A percentile compares a stretch with the other conserved stretches of the same genome.
Conservation (phyloP, 2,329 filamentous ascomycete species). For the Colletotrichum eleusines region DNA sequence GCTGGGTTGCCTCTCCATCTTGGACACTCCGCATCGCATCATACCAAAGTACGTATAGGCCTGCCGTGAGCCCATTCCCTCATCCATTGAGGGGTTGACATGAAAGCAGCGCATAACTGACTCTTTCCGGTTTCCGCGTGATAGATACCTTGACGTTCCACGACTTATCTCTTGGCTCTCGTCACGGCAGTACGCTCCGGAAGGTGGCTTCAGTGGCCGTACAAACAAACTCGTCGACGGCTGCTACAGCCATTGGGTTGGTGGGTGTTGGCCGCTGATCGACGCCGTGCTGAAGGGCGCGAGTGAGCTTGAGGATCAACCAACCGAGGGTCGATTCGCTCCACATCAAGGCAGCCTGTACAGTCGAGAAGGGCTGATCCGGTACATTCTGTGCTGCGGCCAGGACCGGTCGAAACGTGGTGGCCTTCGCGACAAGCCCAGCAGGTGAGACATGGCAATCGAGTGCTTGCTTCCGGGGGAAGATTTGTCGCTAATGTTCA, state of each 20-base stretch:
- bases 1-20: slow-evolving; percentile 86
- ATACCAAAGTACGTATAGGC: slow-evolving; percentile 73
- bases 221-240: slow-evolving; percentile 99
- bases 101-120: slow-evolving; percentile 49
- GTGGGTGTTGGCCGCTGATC: slow-evolving; percentile 91
- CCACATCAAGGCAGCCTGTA: slow-evolving; percentile 67
- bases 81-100: slow-evolving; percentile 53
- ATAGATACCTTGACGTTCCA: slow-evolving; percentile 80
- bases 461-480: not conserved
- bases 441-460: slow-evolving; percentile 72
- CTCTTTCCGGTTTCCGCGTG: slow-evolving; percentile 36
- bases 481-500: slow-evolving; percentile 15
- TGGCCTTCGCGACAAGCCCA: slow-evolving; percentile 93
- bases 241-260: slow-evolving; percentile 98
- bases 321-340: slow-evolving; percentile 47
- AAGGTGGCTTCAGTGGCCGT: slow-evolving; percentile 92
- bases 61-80: slow-evolving; percentile 9
- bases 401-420: slow-evolving; percentile 79
- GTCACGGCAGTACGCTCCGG: slow-evolving; percentile 87
- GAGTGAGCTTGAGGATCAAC: slow-evolving; percentile 45
- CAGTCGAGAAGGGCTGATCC: slow-evolving; percentile 84
- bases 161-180: slow-evolving; percentile 89
- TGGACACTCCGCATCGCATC: slow-evolving; percentile 81
- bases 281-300: slow-evolving; percentile 79
- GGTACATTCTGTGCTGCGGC: slow-evolving; percentile 91